phyloP scores from a whole-genome alignment of 192 early-diverging fungal species.

The Coemansia sp. region DNA sequence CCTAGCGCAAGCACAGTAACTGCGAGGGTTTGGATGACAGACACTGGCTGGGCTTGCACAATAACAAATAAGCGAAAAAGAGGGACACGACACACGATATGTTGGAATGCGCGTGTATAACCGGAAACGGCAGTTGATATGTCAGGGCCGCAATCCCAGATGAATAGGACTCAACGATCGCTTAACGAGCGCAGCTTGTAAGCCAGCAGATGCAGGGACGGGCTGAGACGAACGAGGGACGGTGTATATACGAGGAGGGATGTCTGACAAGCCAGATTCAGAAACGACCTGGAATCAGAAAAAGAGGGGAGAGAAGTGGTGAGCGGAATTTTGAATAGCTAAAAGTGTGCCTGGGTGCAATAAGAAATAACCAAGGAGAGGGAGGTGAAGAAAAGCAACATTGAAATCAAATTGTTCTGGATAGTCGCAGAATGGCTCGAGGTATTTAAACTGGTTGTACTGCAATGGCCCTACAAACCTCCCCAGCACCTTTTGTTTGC shows the following conservation, averaged over 20 bases:
- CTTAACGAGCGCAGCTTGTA: background rate
- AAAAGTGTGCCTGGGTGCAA: constrained; percentile 2
- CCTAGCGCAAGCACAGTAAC: background rate
- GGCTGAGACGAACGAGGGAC: background rate
- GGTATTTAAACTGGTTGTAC: constrained; percentile 39
- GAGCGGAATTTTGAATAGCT: constrained; percentile 1
- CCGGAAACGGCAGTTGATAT: constrained; percentile 2
- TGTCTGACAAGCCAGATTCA: background rate
- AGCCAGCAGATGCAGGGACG: background rate
- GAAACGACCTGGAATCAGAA: background rate
- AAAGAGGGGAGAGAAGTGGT: background rate
- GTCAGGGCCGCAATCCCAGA: background rate
- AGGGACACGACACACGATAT: constrained; percentile 8
- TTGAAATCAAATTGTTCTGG: constrained; percentile 56
- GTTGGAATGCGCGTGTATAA: background rate
- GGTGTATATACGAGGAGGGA: too few species aligned
- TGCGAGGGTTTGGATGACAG: background rate
- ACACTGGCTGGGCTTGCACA: background rate
- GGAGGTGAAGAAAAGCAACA: constrained; percentile 28
- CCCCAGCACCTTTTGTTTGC: constrained; percentile 34
- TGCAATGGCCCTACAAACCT: constrained; percentile 1
- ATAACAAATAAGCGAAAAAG: background rate
- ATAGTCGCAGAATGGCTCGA: constrained; percentile 46
- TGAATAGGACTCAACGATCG: background rate
- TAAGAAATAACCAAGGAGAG: constrained; percentile 14